Evolutionary conservation across 768 basidiomycete genomes (phyloP).

Genomic region (Trametes cingulata): DNA sequence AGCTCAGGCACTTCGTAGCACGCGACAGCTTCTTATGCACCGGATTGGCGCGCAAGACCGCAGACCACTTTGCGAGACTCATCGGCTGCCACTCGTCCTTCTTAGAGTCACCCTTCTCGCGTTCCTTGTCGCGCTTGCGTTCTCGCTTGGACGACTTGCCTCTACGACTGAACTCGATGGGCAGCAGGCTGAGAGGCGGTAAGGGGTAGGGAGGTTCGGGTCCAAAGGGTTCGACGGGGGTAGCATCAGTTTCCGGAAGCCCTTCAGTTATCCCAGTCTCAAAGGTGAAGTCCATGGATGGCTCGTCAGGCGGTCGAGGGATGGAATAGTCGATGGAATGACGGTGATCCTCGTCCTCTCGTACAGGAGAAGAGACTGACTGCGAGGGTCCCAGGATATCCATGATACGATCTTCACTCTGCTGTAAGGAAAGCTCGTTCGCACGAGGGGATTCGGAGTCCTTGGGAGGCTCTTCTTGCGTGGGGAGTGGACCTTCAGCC

Average conservation of each 20-base stretch:
- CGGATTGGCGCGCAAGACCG: slow-evolving; percentile 75
- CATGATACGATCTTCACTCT: slow-evolving; percentile 17
- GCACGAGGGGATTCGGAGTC: not conserved
- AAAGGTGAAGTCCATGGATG: not conserved
- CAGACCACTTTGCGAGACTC: slow-evolving; percentile 53
- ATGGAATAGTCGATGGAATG: slow-evolving; percentile 13
- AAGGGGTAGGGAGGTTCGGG: slow-evolving; percentile 52
- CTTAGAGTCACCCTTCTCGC: slow-evolving; percentile 46
- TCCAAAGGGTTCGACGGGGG: slow-evolving; percentile 7
- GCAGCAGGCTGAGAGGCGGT: slow-evolving; percentile 56
- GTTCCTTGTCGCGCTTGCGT: slow-evolving; percentile 54
- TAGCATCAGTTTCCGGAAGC: not conserved
- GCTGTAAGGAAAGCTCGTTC: slow-evolving; percentile 3
- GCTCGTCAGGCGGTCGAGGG: slow-evolving; percentile 7
- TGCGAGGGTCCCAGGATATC: slow-evolving; percentile 10
- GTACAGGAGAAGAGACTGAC: not conserved
- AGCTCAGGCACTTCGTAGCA: slow-evolving; percentile 76
- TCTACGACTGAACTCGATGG: slow-evolving; percentile 54
- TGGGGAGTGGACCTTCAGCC: not conserved
- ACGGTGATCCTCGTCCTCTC: not conserved
- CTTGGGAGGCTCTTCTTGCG: not conserved
- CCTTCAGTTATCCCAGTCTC: not conserved
- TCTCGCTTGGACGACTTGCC: slow-evolving; percentile 46
- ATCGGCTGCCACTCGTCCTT: slow-evolving; percentile 65
- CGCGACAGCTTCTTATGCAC: slow-evolving; percentile 67